phyloP scores from a whole-genome alignment of 225 moss, liverwort and hornwort species.

The Anthoceros angustus region DNA sequence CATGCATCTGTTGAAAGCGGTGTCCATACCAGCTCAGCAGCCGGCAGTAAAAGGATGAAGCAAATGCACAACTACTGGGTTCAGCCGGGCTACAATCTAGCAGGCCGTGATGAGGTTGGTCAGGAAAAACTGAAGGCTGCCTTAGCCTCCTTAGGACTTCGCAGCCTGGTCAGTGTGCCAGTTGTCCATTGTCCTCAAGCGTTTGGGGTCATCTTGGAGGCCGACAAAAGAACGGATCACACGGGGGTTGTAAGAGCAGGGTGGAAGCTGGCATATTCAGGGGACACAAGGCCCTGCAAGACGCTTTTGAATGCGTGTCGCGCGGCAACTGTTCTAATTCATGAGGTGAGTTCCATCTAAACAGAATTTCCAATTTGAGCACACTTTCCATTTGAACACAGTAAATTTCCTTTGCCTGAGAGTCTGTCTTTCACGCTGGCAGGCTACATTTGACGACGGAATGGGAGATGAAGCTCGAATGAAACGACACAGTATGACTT shows the following conservation, averaged over 20 bases:
- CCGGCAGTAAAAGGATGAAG: conserved; percentile 8
- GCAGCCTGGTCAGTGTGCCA: conserved; percentile 58
- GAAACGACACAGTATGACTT: conserved; percentile 79
- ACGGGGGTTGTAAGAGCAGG: conserved; percentile 31
- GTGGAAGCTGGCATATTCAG: conserved; percentile 97
- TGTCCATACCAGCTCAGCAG: neutral
- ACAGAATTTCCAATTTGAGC: neutral
- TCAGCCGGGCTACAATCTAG: conserved; percentile 63
- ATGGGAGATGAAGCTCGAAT: conserved; percentile 85
- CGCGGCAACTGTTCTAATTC: conserved; percentile 88
- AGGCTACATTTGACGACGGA: conserved; percentile 97
- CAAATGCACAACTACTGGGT: conserved; percentile 82
- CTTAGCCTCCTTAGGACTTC: conserved; percentile 46
- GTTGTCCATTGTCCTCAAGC: conserved; percentile 93
- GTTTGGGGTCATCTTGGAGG: conserved; percentile 70
- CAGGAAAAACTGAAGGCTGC: conserved; percentile 42
- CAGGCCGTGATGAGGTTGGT: conserved; percentile 69
- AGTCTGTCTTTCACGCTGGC: conserved; percentile 2
- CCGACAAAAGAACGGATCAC: conserved; percentile 20
- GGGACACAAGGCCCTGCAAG: conserved; percentile 81
- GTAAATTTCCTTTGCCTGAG: neutral
- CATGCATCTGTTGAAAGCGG: neutral
- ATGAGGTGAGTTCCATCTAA: conserved; percentile 40
- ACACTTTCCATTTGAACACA: too few species aligned
- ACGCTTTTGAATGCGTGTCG: conserved; percentile 80